These are phyloP conservation scores for Condylostoma magnum DNA, from an alignment of 169 alveolate genomes.

Conservation along the genomic window DNA sequence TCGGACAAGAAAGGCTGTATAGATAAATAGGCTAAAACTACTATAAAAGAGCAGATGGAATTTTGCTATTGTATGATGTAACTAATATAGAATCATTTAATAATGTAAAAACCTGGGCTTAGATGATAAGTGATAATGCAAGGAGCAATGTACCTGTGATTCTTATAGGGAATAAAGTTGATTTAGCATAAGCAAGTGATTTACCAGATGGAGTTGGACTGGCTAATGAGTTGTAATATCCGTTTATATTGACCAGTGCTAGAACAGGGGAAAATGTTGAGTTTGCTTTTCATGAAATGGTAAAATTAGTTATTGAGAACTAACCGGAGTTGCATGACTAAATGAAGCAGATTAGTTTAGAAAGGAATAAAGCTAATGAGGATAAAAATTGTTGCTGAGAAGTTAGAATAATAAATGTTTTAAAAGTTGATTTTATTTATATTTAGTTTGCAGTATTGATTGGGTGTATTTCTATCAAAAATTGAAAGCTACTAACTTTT, in stretches of 20 bases:
- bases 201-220: conserved; percentile 14
- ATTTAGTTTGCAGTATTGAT: too few species aligned
- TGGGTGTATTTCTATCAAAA: too few species aligned
- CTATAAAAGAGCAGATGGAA: conserved; percentile 21
- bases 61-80: conserved; percentile 17
- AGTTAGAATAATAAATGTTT: too few species aligned
- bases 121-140: conserved; percentile 14
- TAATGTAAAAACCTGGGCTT: background rate
- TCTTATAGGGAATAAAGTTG: conserved; percentile 28
- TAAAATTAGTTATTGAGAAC: conserved; percentile 11
- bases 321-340: conserved; percentile 23
- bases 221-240: background rate
- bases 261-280: conserved; percentile 16
- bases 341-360: too few species aligned
- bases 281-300: conserved; percentile 7
- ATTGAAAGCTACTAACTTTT: too few species aligned
- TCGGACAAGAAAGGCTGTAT: conserved; percentile 22
- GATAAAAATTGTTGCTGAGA: too few species aligned
- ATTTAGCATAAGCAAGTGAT: background rate
- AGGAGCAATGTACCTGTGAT: conserved; percentile 3
- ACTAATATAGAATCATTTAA: background rate
- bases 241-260: conserved; percentile 29
- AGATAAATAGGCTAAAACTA: background rate
- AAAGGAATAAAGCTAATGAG: too few species aligned
- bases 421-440: too few species aligned